Evolutionary conservation across 148 eudicot species (phyloP).

Genomic region (Simmondsia chinensis): DNA sequence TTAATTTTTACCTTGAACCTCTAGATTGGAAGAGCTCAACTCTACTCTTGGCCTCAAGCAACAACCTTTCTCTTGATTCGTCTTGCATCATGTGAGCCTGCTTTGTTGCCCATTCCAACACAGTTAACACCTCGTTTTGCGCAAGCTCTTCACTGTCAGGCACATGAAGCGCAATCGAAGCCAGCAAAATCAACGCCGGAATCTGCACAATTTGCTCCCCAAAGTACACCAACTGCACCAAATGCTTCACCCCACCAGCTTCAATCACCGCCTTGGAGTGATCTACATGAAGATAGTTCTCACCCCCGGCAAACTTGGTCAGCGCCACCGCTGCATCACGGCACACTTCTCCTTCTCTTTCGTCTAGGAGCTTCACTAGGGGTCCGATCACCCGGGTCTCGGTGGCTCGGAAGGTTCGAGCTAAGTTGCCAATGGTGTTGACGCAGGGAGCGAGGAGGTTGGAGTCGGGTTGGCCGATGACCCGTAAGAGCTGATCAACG

Average conservation of each 20-base stretch:
- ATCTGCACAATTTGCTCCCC: conserved; percentile 68
- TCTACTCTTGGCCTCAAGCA: conserved; percentile 59
- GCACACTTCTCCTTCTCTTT: conserved; percentile 57
- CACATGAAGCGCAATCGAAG: conserved; percentile 58
- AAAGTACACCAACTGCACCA: conserved; percentile 82
- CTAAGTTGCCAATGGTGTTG: conserved; percentile 70
- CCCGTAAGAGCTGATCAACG: conserved; percentile 57
- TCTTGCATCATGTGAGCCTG: conserved; percentile 51
- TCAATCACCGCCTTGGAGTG: conserved; percentile 73
- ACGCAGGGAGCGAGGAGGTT: conserved; percentile 69
- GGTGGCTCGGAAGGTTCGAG: conserved; percentile 78
- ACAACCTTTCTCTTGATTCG: conserved; percentile 41
- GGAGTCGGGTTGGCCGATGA: conserved; percentile 47
- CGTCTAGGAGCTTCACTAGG: conserved; percentile 63
- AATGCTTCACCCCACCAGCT: conserved; percentile 73
- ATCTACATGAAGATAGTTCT: conserved; percentile 70
- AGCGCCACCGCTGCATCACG: conserved; percentile 64
- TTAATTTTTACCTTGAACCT: conserved; percentile 36
- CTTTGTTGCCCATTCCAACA: conserved; percentile 89
- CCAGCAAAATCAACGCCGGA: conserved; percentile 50
- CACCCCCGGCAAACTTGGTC: conserved; percentile 55
- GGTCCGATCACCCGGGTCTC: conserved; percentile 86
- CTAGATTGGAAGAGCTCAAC: conserved; percentile 82
- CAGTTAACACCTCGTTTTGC: conserved; percentile 53
- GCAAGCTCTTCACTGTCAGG: conserved; percentile 86